Conservation (phyloP, 2,329 filamentous ascomycete species). For the Penicillium sp. region DNA sequence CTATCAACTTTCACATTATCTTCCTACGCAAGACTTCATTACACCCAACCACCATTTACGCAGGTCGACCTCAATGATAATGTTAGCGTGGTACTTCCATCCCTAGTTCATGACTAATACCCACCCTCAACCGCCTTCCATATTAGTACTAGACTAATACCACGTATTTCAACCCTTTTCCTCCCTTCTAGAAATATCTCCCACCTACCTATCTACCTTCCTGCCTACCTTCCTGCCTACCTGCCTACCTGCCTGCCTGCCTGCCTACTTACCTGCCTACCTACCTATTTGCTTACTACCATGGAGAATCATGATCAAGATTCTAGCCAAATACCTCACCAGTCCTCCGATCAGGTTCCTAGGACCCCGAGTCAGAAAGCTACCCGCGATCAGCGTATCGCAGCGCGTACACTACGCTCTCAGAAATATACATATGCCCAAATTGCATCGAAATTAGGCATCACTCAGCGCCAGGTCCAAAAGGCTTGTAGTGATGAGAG, state of each 20-base stretch:
- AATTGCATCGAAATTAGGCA: conserved; percentile 1
- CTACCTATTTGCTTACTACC: not conserved
- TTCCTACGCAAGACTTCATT: no score
- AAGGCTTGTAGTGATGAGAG: conserved; percentile 3
- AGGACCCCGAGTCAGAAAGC: not conserved
- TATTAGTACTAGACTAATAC: not conserved
- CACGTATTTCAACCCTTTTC: not conserved
- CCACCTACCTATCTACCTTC: not conserved
- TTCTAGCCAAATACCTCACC: no score
- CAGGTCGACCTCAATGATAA: not conserved
- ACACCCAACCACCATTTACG: no score
- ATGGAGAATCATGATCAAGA: not conserved
- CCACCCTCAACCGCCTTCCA: not conserved
- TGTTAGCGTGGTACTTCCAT: conserved; percentile 1
- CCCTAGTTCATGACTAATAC: not conserved
- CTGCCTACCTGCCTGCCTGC: not conserved
- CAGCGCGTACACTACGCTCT: conserved; percentile 1
- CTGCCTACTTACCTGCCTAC: not conserved
- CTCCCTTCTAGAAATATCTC: not conserved
- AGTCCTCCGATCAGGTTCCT: not conserved
- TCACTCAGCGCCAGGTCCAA: conserved; percentile 5
- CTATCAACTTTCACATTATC: no score
- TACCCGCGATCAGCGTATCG: conserved; percentile 1
- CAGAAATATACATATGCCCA: not conserved
- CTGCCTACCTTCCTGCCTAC: no score